Conservation (phyloP, 306 rosid genomes). For the Purshia tridentata region DNA sequence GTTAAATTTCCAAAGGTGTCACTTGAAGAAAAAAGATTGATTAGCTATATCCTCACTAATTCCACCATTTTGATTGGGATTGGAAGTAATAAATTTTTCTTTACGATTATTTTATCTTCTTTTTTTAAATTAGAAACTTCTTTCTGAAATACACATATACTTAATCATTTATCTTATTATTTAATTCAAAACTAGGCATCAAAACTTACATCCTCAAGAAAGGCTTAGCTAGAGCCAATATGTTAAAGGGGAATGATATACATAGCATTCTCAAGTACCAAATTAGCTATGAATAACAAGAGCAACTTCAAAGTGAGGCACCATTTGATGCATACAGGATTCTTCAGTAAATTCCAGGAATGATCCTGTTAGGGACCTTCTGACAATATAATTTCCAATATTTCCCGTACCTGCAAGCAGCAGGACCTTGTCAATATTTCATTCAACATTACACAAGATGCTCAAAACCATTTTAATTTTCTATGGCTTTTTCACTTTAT, state of each 20-base stretch:
- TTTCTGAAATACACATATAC: too few relatives aligned
- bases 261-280: conserved; percentile 18
- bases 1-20: too few relatives aligned
- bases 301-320: neutral
- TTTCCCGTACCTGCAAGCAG: conserved; percentile 77
- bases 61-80: too few relatives aligned
- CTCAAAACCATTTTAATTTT: neutral
- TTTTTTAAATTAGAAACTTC: too few relatives aligned
- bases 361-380: conserved; percentile 69
- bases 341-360: conserved; percentile 80
- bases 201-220: neutral
- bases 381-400: conserved; percentile 87
- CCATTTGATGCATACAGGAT: neutral
- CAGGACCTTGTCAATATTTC: conserved; percentile 13
- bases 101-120: too few relatives aligned
- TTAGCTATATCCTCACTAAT: too few relatives aligned
- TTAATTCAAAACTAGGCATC: too few relatives aligned
- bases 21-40: too few relatives aligned
- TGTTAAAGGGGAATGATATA: conserved; percentile 1
- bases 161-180: too few relatives aligned
- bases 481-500: neutral
- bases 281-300: neutral
- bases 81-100: too few relatives aligned
- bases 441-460: conserved; percentile 11
- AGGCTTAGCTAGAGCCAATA: conserved; percentile 1